Conservation (phyloP, 23 red algal genomes). For the Gracilaria domingensis region DNA sequence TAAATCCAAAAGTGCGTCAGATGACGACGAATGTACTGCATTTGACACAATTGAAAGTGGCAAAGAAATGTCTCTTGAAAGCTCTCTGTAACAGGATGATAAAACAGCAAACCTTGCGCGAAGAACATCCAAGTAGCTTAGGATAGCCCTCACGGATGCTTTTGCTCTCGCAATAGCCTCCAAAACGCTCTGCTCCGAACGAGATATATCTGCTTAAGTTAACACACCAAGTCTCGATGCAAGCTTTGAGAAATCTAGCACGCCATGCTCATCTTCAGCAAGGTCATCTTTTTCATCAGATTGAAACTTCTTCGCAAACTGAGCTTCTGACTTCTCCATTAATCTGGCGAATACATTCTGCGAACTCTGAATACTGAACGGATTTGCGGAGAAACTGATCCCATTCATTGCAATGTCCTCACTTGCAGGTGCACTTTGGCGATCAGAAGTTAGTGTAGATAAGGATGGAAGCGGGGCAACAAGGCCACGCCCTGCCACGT, state of each 20-base stretch:
- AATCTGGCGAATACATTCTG: constrained; percentile 38
- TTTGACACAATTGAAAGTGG: constrained; percentile 46
- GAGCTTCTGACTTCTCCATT: constrained; percentile 59
- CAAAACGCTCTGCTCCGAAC: constrained; percentile 52
- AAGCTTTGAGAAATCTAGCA: constrained; percentile 36
- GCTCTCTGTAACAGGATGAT: constrained; percentile 43
- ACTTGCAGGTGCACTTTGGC: constrained; percentile 2
- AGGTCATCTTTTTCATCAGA: background rate
- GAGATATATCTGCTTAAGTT: constrained; percentile 26
- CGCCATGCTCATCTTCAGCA: constrained; percentile 13
- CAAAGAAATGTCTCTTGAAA: constrained; percentile 28
- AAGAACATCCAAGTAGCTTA: constrained; percentile 49
- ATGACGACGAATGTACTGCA: constrained; percentile 70
- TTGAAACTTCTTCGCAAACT: background rate
- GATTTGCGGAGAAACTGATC: background rate
- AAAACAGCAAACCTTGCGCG: constrained; percentile 49
- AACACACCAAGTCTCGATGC: constrained; percentile 24
- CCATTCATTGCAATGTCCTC: background rate
- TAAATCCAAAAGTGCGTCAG: constrained; percentile 69
- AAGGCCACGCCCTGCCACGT: constrained; percentile 46
- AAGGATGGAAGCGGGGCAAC: constrained; percentile 48
- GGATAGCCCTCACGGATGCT: constrained; percentile 20
- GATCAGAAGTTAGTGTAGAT: constrained; percentile 18
- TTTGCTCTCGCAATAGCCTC: constrained; percentile 38
- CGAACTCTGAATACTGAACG: constrained; percentile 30